Evolutionary conservation across 2,329 filamentous ascomycete species (phyloP).

Genomic region (Biscogniauxia marginata): DNA sequence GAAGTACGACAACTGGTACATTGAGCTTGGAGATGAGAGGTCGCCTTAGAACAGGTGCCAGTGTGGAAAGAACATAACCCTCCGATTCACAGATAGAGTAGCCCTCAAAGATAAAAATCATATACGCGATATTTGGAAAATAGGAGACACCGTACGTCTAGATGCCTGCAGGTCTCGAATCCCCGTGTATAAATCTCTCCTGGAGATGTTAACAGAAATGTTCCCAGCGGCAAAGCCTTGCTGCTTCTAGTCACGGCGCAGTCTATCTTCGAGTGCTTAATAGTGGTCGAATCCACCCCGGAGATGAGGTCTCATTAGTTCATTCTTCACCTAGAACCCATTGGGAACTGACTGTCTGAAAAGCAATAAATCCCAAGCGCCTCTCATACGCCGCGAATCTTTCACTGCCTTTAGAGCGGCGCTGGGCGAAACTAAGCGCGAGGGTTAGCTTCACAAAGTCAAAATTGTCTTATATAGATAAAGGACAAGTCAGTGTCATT

Average conservation of each 20-base stretch:
- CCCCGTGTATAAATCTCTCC: slow-evolving; percentile 23
- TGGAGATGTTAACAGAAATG: slow-evolving; percentile 27
- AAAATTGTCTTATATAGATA: slow-evolving; percentile 15
- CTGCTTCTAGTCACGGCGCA: slow-evolving; percentile 19
- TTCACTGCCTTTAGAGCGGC: slow-evolving; percentile 10
- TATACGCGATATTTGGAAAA: slow-evolving; percentile 23
- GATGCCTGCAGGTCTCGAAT: slow-evolving; percentile 24
- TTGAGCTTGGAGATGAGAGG: slow-evolving; percentile 19
- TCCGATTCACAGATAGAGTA: slow-evolving; percentile 13
- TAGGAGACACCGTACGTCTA: slow-evolving; percentile 20
- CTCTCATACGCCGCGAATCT: slow-evolving; percentile 21
- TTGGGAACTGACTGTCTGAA: slow-evolving; percentile 14
- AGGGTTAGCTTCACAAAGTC: slow-evolving; percentile 20
- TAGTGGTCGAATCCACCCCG: slow-evolving; percentile 20
- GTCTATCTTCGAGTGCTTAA: slow-evolving; percentile 21
- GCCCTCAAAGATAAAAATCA: slow-evolving; percentile 20
- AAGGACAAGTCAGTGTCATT: slow-evolving; percentile 18
- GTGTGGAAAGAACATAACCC: slow-evolving; percentile 26
- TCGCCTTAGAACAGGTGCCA: slow-evolving; percentile 24
- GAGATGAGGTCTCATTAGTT: slow-evolving; percentile 17
- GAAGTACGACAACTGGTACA: slow-evolving; percentile 27
- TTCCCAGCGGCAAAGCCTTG: slow-evolving; percentile 21
- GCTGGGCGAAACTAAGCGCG: slow-evolving; percentile 15
- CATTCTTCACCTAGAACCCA: slow-evolving; percentile 16
- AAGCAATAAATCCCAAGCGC: slow-evolving; percentile 4